Evolutionary conservation across 371 early-diverging fungal genomes (phyloP), one percentile per base, ranked within the genome.

Genomic region (Choanephora cucurbitarum): DNA sequence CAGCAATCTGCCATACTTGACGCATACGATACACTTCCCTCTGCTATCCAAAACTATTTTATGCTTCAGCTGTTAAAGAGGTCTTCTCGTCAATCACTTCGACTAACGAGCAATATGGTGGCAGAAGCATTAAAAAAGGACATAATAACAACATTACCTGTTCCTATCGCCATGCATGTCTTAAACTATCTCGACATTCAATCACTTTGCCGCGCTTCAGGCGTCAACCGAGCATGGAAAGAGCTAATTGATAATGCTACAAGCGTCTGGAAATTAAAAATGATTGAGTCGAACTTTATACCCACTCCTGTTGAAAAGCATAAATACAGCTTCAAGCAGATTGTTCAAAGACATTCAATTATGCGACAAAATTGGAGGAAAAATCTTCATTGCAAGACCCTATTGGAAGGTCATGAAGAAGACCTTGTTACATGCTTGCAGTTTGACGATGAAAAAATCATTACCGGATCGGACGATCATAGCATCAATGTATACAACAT

Each of bases 371-470:
- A 93, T 65, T 98, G 98, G 98, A 51, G 73, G 23, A 69, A 74
- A 41, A 95, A 92, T 23, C 63, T 80, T 31, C 85, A 83, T 66
- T 80, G 82, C 54, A 88, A 87, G 37, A 82, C 87, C 19, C 80
- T 84, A 37, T 88, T 97, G 65, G 81, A 86, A 24, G 95, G 92
- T 13, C 92, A 92, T 60, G 87, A 83, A 31, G 79, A 76, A 22
- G 77, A 66, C 44, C 93, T 97, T 0, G 96, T 97, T 15, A 96
- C 99, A 18, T 97, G 97, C 62, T 77, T 98, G 43, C 95, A 96
- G 69, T 94, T 97, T 73, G 96, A 96, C 59, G 85, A 85, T 14
- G 89, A 95, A 55, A 92, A 94, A 69, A 89, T 98, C 39, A 87
- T 97, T 17, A 87, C 91, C 2, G 97, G 96, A 11, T 91, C 93